Evolutionary conservation across 2,329 filamentous ascomycete genomes (phyloP).

Genomic region (Colletotrichum filicis): DNA sequence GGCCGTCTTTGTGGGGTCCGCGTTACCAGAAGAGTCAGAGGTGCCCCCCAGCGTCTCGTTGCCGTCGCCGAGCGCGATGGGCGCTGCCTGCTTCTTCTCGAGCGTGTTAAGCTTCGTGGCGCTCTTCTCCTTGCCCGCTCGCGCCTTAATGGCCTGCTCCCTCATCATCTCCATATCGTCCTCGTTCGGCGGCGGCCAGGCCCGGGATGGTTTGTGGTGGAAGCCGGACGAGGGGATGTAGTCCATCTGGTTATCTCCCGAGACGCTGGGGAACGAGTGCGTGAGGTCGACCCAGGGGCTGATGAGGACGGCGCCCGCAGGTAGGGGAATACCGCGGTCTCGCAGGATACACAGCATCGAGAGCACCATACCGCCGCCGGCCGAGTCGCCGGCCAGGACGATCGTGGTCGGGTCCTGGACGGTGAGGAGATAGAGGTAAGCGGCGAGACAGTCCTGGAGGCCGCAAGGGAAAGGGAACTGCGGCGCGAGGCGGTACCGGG

Average conservation of each 20-base stretch:
- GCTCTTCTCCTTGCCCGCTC: constrained; percentile 37
- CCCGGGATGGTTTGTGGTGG: constrained; percentile 85
- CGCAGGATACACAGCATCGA: constrained; percentile 83
- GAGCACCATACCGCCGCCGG: constrained; percentile 90
- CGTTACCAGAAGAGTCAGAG: not conserved
- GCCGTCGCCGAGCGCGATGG: constrained; percentile 38
- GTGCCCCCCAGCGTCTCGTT: not conserved
- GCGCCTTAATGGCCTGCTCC: constrained; percentile 59
- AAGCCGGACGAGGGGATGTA: constrained; percentile 92
- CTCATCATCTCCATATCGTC: constrained; percentile 73
- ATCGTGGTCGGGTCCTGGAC: constrained; percentile 84
- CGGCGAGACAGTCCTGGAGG: constrained; percentile 87
- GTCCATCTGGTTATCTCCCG: constrained; percentile 77
- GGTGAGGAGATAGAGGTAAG: constrained; percentile 85
- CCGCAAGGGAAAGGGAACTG: constrained; percentile 97
- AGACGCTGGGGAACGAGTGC: constrained; percentile 94
- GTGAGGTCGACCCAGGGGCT: constrained; percentile 97
- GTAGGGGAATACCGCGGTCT: constrained; percentile 84
- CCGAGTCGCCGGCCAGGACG: constrained; percentile 90
- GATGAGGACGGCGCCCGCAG: constrained; percentile 89
- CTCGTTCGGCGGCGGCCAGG: constrained; percentile 92
- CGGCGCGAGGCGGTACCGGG: constrained; percentile 86
- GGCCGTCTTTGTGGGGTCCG: constrained; percentile 39
- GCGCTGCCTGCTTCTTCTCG: constrained; percentile 47
- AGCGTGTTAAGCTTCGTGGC: constrained; percentile 38